These are phyloP conservation scores for Hypsizygus ulmarius DNA, from an alignment of 1,284 basidiomycete genomes.

Conservation along the genomic window DNA sequence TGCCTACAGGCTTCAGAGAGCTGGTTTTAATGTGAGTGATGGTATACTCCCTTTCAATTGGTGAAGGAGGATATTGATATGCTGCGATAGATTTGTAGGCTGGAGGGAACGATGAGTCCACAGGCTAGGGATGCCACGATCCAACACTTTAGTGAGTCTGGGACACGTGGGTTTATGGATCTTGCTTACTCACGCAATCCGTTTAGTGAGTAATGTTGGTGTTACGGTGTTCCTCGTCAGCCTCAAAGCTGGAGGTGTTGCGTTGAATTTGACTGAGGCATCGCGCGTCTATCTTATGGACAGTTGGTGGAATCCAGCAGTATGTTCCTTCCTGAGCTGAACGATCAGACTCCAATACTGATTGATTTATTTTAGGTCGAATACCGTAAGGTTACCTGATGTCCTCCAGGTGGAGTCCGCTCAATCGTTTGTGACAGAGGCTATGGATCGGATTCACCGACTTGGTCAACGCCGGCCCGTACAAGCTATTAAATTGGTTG, in stretches of 20 bases:
- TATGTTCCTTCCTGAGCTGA: conserved; percentile 25
- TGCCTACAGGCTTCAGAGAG: conserved; percentile 88
- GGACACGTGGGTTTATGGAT: background rate
- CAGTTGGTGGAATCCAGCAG: conserved; percentile 92
- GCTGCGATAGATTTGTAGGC: conserved; percentile 76
- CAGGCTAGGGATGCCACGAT: conserved; percentile 95
- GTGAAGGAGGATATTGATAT: background rate
- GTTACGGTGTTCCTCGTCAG: conserved; percentile 97
- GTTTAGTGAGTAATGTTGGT: conserved; percentile 83
- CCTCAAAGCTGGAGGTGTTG: conserved; percentile 95
- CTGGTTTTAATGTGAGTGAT: conserved; percentile 83
- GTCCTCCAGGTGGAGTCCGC: background rate
- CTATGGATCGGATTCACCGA: conserved; percentile 95
- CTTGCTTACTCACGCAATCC: background rate
- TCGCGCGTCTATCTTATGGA: conserved; percentile 92
- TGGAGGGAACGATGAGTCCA: conserved; percentile 97
- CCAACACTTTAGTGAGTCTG: conserved; percentile 81
- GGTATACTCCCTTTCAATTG: background rate
- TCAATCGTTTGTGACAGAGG: conserved; percentile 53
- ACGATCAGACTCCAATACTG: conserved; percentile 12
- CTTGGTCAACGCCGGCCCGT: conserved; percentile 92
- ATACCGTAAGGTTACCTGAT: conserved; percentile 51
- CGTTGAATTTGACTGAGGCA: conserved; percentile 90
- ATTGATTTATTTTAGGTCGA: conserved; percentile 45
- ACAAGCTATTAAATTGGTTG: conserved; percentile 89